Conservation (phyloP, 805 yeast genomes). For the Candida andamanensis region DNA sequence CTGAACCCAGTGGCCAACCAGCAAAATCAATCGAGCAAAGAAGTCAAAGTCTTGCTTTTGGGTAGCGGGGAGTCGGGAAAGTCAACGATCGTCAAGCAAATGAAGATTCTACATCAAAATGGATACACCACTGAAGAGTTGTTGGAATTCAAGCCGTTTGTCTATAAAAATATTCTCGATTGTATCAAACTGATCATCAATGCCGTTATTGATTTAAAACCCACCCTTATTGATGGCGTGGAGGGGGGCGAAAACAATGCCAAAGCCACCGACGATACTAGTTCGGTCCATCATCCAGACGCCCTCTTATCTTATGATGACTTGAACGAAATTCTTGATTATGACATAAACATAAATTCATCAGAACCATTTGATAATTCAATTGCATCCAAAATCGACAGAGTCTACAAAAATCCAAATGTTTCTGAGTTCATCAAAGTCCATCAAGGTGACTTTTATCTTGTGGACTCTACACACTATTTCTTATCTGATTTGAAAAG, state of each 20-base stretch:
- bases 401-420: conserved; percentile 52
- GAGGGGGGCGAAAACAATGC: not conserved
- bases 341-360: conserved; percentile 50
- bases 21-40: conserved; percentile 22
- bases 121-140: conserved; percentile 71
- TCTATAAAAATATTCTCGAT: conserved; percentile 71
- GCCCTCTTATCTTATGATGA: conserved; percentile 28
- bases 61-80: conserved; percentile 91
- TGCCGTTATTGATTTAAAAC: conserved; percentile 55
- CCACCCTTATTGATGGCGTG: conserved; percentile 31
- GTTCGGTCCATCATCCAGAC: too few species aligned
- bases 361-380: conserved; percentile 46
- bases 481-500: conserved; percentile 65
- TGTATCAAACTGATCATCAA: conserved; percentile 66
- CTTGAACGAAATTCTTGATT: conserved; percentile 39
- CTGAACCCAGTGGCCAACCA: not conserved
- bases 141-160: conserved; percentile 69
- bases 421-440: conserved; percentile 53
- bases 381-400: conserved; percentile 44
- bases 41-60: conserved; percentile 66
- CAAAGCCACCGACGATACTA: not conserved
- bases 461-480: conserved; percentile 80
- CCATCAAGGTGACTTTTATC: conserved; percentile 66
- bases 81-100: conserved; percentile 75
- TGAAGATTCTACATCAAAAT: conserved; percentile 70